Evolutionary conservation across 345 rosid species (phyloP).

Genomic region (Odontarrhena argentea): DNA sequence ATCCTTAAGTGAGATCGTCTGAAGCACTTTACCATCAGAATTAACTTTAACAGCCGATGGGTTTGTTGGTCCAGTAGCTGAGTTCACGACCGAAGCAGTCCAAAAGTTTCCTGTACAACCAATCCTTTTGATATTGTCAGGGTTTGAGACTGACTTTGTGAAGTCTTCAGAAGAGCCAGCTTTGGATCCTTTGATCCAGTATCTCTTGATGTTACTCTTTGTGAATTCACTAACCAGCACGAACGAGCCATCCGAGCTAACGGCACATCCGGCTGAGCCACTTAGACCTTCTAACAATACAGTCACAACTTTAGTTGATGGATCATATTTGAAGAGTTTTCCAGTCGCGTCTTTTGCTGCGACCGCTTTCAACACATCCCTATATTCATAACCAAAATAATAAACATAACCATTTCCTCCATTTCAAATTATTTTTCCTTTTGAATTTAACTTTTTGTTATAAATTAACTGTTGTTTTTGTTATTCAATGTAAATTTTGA

Average conservation of each 20-base stretch:
- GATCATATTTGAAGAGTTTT: constrained; percentile 40
- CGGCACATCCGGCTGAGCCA: constrained; percentile 43
- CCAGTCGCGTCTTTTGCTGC: constrained; percentile 36
- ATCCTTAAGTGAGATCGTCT: constrained; percentile 15
- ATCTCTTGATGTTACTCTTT: constrained; percentile 41
- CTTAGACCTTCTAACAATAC: constrained; percentile 37
- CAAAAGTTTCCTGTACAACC: constrained; percentile 41
- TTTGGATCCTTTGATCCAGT: constrained; percentile 44
- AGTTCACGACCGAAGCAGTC: constrained; percentile 43
- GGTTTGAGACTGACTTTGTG: constrained; percentile 34
- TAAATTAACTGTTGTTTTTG: too few relatives aligned
- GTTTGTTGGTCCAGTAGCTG: constrained; percentile 27
- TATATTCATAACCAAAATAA: constrained; percentile 17
- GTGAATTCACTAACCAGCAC: constrained; percentile 38
- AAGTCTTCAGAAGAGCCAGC: constrained; percentile 40
- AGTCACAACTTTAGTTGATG: constrained; percentile 35
- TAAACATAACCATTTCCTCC: neutral
- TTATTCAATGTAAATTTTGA: too few relatives aligned
- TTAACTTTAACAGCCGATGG: constrained; percentile 40
- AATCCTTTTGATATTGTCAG: constrained; percentile 42
- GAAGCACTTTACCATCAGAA: constrained; percentile 32
- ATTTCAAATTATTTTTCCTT: too few relatives aligned
- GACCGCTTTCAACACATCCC: constrained; percentile 38
- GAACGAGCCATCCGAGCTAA: constrained; percentile 41
- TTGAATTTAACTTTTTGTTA: too few relatives aligned